Conservation (phyloP, 2,329 filamentous ascomycete genomes). For the Venturia effusa region DNA sequence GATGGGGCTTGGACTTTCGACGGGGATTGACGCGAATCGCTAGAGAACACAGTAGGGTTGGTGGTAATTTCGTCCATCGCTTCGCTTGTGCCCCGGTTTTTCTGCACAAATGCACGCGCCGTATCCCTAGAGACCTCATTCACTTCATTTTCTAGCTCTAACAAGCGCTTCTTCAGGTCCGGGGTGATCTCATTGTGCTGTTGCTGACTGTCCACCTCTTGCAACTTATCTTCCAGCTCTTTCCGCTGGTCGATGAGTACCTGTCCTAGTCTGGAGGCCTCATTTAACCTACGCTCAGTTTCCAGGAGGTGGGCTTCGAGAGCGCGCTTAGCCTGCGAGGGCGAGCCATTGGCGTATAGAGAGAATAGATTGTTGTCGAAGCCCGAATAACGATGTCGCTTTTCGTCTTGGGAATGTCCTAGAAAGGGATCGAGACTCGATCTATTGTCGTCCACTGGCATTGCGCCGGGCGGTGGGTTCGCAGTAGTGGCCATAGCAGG, state of each 20-base stretch:
- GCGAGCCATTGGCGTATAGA: constrained; percentile 59
- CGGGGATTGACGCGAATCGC: constrained; percentile 73
- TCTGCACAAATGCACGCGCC: constrained; percentile 79
- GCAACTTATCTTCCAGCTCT: constrained; percentile 68
- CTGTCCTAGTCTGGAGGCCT: constrained; percentile 80
- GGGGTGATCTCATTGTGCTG: constrained; percentile 57
- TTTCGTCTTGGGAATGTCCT: not conserved
- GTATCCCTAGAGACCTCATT: constrained; percentile 87
- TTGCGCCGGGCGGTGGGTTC: constrained; percentile 30
- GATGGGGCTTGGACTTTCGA: constrained; percentile 82
- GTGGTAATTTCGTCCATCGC: constrained; percentile 18
- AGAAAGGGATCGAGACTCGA: constrained; percentile 26
- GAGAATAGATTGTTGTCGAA: constrained; percentile 28
- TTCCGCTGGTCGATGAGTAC: constrained; percentile 79
- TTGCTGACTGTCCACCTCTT: constrained; percentile 71
- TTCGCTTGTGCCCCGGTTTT: constrained; percentile 58
- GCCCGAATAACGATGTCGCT: constrained; percentile 5
- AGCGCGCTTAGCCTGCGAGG: constrained; percentile 76
- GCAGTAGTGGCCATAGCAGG: constrained; percentile 31
- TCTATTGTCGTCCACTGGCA: constrained; percentile 26
- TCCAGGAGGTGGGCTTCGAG: constrained; percentile 87
- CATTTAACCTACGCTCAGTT: constrained; percentile 81
- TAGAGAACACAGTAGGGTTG: constrained; percentile 51
- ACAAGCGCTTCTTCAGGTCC: constrained; percentile 71
- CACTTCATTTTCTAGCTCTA: constrained; percentile 87